phyloP scores from a whole-genome alignment of 1,139 yeast genomes.

The Magnusiomyces suaveolens region DNA sequence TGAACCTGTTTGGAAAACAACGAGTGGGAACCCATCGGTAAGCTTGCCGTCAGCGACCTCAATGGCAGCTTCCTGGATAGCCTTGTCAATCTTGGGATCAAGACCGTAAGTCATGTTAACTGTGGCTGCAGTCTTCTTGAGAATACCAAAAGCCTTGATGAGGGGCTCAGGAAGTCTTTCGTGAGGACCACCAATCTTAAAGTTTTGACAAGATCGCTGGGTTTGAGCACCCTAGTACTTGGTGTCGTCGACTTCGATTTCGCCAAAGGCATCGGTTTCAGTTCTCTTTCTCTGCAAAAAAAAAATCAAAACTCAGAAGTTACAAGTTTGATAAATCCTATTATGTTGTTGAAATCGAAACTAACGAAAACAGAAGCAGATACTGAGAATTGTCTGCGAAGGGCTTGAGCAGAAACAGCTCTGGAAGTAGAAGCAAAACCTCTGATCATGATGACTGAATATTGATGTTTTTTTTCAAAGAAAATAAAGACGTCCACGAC shows the following conservation, averaged over 20 bases:
- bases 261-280: constrained; percentile 95
- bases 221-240: constrained; percentile 98
- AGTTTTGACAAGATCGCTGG: constrained; percentile 76
- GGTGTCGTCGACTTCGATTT: constrained; percentile 74
- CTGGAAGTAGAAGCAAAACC: background rate
- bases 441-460: background rate
- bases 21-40: constrained; percentile 91
- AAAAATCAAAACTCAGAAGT: too few species aligned
- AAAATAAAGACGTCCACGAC: too few species aligned
- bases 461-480: too few species aligned
- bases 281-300: constrained; percentile 40
- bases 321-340: too few species aligned
- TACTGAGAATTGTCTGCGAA: background rate
- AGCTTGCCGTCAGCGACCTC: constrained; percentile 90
- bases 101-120: constrained; percentile 81
- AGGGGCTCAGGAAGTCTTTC: constrained; percentile 90
- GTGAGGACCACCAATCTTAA: constrained; percentile 87
- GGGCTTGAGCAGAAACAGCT: background rate
- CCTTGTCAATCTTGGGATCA: constrained; percentile 72
- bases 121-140: constrained; percentile 90
- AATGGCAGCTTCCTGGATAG: constrained; percentile 88
- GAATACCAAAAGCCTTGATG: constrained; percentile 81
- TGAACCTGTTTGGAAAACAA: constrained; percentile 96
- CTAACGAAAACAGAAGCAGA: too few species aligned
- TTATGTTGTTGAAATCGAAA: too few species aligned